phyloP scores from a whole-genome alignment of 2,329 filamentous ascomycete species.

The Lomentospora prolificans region DNA sequence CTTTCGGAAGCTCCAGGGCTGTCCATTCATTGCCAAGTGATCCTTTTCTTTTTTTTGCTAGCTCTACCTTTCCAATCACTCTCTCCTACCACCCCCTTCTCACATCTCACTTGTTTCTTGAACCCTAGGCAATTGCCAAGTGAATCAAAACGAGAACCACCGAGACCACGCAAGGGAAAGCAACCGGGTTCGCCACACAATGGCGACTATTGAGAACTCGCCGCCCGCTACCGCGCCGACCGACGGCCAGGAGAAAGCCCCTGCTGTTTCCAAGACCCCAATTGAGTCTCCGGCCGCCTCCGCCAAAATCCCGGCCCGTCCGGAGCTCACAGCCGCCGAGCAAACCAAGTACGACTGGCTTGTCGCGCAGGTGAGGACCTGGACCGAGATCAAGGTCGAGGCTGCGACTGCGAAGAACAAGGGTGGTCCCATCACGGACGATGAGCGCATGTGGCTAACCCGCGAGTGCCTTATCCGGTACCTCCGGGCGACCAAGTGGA shows the following conservation, averaged over 20 bases:
- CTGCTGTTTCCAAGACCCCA: background rate
- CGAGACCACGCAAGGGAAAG: background rate
- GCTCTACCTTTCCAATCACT: too few species aligned
- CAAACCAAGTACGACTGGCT: constrained; percentile 71
- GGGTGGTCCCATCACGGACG: constrained; percentile 59
- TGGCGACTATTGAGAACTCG: background rate
- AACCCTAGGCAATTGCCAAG: background rate
- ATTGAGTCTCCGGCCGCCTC: background rate
- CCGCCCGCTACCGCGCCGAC: constrained; percentile 7
- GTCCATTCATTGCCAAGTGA: too few species aligned
- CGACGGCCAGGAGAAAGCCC: background rate
- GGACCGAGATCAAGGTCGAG: constrained; percentile 52
- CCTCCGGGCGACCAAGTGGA: constrained; percentile 89
- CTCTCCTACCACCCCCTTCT: too few species aligned
- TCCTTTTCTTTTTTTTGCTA: too few species aligned
- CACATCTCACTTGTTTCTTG: too few species aligned
- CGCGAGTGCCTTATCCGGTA: constrained; percentile 88
- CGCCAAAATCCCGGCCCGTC: constrained; percentile 22
- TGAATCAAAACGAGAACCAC: background rate
- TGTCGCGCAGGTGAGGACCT: constrained; percentile 58
- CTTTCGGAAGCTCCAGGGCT: too few species aligned
- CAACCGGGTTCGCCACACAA: background rate
- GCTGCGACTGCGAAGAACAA: constrained; percentile 45
- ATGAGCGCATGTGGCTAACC: constrained; percentile 83
- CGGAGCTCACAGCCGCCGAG: constrained; percentile 65